Evolutionary conservation across 2,329 filamentous ascomycete genomes (phyloP).

Genomic region (Colletotrichum acutatum): DNA sequence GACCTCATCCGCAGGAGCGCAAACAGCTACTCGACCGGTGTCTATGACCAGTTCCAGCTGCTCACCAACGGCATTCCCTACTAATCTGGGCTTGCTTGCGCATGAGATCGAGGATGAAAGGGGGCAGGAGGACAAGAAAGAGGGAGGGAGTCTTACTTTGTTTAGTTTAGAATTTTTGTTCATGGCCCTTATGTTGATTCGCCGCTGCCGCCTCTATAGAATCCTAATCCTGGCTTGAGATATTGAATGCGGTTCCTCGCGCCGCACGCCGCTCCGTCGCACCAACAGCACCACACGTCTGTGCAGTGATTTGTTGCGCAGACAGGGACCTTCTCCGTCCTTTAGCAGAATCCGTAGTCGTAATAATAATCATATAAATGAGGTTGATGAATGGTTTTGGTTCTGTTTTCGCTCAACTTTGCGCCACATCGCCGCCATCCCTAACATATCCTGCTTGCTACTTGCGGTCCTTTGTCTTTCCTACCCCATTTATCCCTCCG

Average conservation of each 20-base stretch:
- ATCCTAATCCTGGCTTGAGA: no score
- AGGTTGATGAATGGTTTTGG: background rate
- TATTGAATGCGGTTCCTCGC: background rate
- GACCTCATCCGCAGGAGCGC: conserved; percentile 91
- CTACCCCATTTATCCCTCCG: background rate
- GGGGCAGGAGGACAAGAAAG: background rate
- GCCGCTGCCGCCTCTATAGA: background rate
- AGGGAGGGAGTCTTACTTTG: background rate
- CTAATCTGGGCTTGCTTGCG: conserved; percentile 47
- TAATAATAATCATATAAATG: background rate
- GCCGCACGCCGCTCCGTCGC: background rate
- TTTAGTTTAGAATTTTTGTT: background rate
- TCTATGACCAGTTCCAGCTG: conserved; percentile 98
- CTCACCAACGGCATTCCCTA: conserved; percentile 98
- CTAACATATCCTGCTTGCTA: no score
- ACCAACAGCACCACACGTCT: background rate
- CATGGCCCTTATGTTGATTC: background rate
- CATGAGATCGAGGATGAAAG: background rate
- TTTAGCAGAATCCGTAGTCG: background rate
- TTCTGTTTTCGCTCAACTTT: background rate
- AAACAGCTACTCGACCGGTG: conserved; percentile 88
- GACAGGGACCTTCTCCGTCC: background rate
- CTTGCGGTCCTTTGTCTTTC: background rate
- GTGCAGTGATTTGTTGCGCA: background rate
- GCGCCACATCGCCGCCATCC: background rate